Evolutionary conservation across 106 monocot genomes (phyloP).

Genomic region (Hemerocallis citrina): DNA sequence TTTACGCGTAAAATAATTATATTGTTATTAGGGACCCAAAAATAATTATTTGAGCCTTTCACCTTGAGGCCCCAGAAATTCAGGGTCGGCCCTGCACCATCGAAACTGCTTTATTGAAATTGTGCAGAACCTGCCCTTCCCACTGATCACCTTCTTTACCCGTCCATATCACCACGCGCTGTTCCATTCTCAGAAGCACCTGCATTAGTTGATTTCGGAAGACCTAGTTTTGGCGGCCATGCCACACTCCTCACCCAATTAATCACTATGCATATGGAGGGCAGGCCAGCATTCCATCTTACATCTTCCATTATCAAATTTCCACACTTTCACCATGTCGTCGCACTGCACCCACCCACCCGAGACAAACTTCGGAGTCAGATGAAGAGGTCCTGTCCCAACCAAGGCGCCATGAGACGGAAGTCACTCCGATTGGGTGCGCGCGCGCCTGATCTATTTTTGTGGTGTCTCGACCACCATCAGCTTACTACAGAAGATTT

Average conservation of each 20-base stretch:
- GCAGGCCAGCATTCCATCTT: slow-evolving; percentile 19
- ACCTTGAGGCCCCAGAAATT: no score
- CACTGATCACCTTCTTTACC: slow-evolving; percentile 16
- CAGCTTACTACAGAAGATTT: no score
- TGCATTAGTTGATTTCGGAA: slow-evolving; percentile 3
- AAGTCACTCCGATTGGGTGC: slow-evolving; percentile 15
- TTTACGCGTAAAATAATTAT: no score
- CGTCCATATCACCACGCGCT: slow-evolving; percentile 18
- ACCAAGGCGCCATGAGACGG: slow-evolving; percentile 11
- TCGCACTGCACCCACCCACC: slow-evolving; percentile 4
- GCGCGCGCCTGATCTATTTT: slow-evolving; percentile 20
- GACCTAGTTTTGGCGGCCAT: slow-evolving; percentile 14
- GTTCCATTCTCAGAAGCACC: slow-evolving; percentile 11
- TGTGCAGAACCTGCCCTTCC: slow-evolving; percentile 14
- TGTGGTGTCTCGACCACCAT: slow-evolving; percentile 14
- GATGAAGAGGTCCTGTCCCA: slow-evolving; percentile 9
- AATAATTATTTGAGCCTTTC: no score
- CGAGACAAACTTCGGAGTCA: slow-evolving; percentile 3
- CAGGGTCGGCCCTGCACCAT: no score
- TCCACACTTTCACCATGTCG: slow-evolving; percentile 3
- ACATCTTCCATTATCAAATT: slow-evolving; percentile 5
- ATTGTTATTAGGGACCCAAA: no score
- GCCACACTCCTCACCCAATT: slow-evolving; percentile 16
- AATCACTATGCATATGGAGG: slow-evolving; percentile 14
- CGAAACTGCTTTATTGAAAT: slow-evolving; percentile 10